Evolutionary conservation across 306 rosid genomes (phyloP), one percentile per base, ranked within the genome.

Genomic region (Erythrophleum fordii): DNA sequence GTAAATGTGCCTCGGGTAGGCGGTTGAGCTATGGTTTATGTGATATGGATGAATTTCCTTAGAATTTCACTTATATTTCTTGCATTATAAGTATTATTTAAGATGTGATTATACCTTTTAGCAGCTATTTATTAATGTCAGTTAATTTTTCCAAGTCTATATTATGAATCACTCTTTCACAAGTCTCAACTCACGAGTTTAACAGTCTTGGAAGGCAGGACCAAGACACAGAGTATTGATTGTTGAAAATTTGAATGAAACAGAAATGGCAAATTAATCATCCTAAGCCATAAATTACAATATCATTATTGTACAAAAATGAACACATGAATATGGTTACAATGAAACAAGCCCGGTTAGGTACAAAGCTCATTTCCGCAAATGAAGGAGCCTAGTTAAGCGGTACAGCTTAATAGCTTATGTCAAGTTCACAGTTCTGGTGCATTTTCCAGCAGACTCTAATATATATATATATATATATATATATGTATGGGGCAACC

Each of bases 221-320:
- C 64, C 14, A 20, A 6, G 20, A 17, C 23, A 28, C n/a, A 11
- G 73, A 73, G 23, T 9, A 25, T 25, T 18, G 51, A 76, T 59
- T 82, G 41, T 59, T 80, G 58, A 39, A 76, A 23, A 25, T n/a
- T 12, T 10, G 6, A 2, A 20, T 28, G 9, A 22, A 2, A 55
- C 69, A 17, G 44, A 68, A 18, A 18, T 22, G 52, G 45, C 45
- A 62, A 71, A 55, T 55, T 81, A 45, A 73, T 83, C 67, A 66
- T 56, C 62, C 77, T 65, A 53, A 48, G 65, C 70, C 51, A 72
- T 20, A 72, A 82, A 53, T 77, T 73, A 80, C 83, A 35, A 17
- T n/a, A 83, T 76, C 68, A 80, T 56, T 71, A 77, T 49, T 76
- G 79, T 81, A 88, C 84, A 83, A 68, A 60, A 49, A 31, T 23